A percentile compares a stretch with the other conserved stretches of the same genome.
Evolutionary conservation across 2,329 filamentous ascomycete species (phyloP).

Genomic region (Coniochaeta prunicola): DNA sequence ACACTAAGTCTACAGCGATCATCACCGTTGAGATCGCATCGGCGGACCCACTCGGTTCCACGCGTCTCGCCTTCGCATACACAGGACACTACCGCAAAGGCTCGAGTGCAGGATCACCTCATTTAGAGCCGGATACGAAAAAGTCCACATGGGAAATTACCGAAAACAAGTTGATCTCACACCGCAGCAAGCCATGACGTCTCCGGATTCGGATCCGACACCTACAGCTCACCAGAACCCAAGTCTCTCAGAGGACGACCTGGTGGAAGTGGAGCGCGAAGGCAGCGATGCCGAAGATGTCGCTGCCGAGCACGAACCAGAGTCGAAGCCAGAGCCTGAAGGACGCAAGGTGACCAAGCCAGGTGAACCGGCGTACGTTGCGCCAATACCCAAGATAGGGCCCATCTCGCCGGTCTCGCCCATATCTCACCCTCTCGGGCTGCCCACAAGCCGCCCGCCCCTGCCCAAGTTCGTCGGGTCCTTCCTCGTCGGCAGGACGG

Average conservation of each 20-base stretch:
- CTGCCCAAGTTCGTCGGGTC: slow-evolving; percentile 18
- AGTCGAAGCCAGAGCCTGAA: not conserved
- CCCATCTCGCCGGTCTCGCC: slow-evolving; percentile 25
- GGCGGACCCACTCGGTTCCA: not conserved
- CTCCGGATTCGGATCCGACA: not conserved
- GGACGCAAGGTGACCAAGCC: slow-evolving; percentile 6
- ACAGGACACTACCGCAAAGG: not conserved
- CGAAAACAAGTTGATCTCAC: not conserved
- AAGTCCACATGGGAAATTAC: not conserved
- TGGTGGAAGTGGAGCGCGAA: not conserved
- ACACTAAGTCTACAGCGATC: not conserved
- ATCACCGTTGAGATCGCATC: not conserved
- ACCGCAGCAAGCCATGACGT: not conserved
- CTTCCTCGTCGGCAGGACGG: slow-evolving; percentile 35
- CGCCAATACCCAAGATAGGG: slow-evolving; percentile 29
- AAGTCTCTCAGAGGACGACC: slow-evolving; percentile 2
- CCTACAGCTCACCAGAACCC: not conserved
- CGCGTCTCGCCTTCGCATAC: not conserved
- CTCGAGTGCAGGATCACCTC: not conserved
- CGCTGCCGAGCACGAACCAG: not conserved
- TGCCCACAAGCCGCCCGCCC: slow-evolving; percentile 18
- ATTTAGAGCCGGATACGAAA: not conserved
- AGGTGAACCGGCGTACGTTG: slow-evolving; percentile 27
- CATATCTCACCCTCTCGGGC: slow-evolving; percentile 7
- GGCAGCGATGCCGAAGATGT: not conserved